Conservation (phyloP, 2,329 filamentous ascomycete genomes). For the Fusarium caatingaense region DNA sequence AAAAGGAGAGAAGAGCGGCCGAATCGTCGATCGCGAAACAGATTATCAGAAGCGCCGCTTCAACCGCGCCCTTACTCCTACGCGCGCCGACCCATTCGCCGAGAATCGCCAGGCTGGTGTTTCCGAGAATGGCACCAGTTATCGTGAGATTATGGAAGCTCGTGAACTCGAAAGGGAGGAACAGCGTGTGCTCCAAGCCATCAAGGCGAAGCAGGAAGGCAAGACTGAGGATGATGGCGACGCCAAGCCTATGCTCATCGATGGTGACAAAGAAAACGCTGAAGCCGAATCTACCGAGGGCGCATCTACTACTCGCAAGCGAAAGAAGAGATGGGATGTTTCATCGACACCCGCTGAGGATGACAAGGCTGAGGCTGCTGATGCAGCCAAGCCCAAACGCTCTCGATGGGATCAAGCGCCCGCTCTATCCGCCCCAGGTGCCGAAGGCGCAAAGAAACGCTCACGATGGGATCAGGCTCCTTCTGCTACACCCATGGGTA, state of each 20-base stretch:
- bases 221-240: constrained; percentile 70
- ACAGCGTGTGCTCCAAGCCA: constrained; percentile 82
- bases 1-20: constrained; percentile 85
- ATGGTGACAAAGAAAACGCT: constrained; percentile 77
- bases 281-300: constrained; percentile 76
- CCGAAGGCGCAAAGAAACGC: constrained; percentile 75
- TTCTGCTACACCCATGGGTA: constrained; percentile 79
- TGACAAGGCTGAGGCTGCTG: constrained; percentile 60
- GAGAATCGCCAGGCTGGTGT: constrained; percentile 76
- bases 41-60: constrained; percentile 98
- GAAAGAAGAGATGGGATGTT: constrained; percentile 96
- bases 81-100: constrained; percentile 86
- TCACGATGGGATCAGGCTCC: constrained; percentile 95
- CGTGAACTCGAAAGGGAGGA: constrained; percentile 95
- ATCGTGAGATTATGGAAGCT: constrained; percentile 89
- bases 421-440: constrained; percentile 62
- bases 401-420: constrained; percentile 91
- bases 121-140: constrained; percentile 79
- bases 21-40: constrained; percentile 92
- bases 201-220: constrained; percentile 77
- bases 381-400: constrained; percentile 74
- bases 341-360: constrained; percentile 67
- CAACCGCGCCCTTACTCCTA: constrained; percentile 86
- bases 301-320: constrained; percentile 74
- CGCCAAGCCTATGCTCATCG: constrained; percentile 79